These are phyloP conservation scores for Panaeolus cyanescens DNA, from an alignment of 768 basidiomycete species.

Conservation along the genomic window DNA sequence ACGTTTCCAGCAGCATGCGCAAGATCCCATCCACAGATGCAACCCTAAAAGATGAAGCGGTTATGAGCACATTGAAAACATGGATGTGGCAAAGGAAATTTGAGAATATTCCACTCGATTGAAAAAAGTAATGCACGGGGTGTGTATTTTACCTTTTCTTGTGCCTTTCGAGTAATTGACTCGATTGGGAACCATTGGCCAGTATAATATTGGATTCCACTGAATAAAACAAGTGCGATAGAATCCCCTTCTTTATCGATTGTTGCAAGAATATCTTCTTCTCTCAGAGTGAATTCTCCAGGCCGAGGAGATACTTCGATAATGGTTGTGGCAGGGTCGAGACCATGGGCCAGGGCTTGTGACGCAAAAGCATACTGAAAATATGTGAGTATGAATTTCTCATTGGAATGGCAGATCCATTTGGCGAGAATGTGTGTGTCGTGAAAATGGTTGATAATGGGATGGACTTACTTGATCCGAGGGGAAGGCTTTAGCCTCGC, in stretches of 20 bases:
- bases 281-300: conserved; percentile 84
- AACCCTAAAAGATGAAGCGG: conserved; percentile 59
- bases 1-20: conserved; percentile 97
- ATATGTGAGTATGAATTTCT: conserved; percentile 10
- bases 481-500: conserved; percentile 93
- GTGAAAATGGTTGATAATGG: conserved; percentile 8
- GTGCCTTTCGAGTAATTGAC: conserved; percentile 79
- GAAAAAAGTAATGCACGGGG: conserved; percentile 12
- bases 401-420: not conserved
- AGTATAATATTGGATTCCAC: conserved; percentile 96
- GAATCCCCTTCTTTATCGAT: conserved; percentile 72
- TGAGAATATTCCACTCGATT: not conserved
- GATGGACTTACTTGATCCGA: conserved; percentile 80
- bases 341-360: conserved; percentile 82
- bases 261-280: conserved; percentile 81
- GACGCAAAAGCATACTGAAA: conserved; percentile 93
- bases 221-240: conserved; percentile 91
- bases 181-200: conserved; percentile 94
- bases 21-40: conserved; percentile 94
- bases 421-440: not conserved
- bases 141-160: conserved; percentile 62
- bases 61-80: conserved; percentile 1
- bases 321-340: conserved; percentile 71
- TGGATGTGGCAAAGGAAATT: not conserved
- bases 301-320: conserved; percentile 78